phyloP scores from a whole-genome alignment of 192 early-diverging fungal species.

The Backusella westeae region DNA sequence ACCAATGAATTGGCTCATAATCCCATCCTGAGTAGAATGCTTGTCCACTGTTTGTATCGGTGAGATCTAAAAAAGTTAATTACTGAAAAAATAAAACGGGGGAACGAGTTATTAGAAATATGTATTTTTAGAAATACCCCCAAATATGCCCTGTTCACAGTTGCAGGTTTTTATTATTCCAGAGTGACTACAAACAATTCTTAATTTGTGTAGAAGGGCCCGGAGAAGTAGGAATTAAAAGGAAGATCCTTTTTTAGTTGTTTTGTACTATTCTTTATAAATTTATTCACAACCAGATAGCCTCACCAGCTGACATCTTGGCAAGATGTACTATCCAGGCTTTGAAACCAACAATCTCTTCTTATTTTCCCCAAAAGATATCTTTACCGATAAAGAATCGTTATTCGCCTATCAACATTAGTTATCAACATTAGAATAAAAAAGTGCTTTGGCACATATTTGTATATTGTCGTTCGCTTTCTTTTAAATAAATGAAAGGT shows the following conservation, averaged over 20 bases:
- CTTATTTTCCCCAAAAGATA: not conserved
- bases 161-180: not conserved
- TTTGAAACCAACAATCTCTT: not conserved
- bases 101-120: not conserved
- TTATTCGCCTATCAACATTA: not conserved
- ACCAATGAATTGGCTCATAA: not conserved
- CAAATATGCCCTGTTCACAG: not conserved
- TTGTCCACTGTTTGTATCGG: not conserved
- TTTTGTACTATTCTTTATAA: not conserved
- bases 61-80: not conserved
- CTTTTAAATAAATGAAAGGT: not conserved
- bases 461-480: not conserved
- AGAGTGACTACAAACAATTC: not conserved
- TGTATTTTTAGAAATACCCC: not conserved
- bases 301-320: not conserved
- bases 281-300: not conserved
- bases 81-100: not conserved
- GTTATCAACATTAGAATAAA: not conserved
- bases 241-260: no score
- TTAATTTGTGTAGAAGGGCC: not conserved
- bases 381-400: not conserved
- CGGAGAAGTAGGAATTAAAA: not conserved
- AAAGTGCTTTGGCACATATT: not conserved
- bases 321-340: not conserved
- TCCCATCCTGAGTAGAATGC: not conserved